These are phyloP conservation scores for Alternaria viburni DNA, from an alignment of 2,329 filamentous ascomycete genomes.

Conservation along the genomic window DNA sequence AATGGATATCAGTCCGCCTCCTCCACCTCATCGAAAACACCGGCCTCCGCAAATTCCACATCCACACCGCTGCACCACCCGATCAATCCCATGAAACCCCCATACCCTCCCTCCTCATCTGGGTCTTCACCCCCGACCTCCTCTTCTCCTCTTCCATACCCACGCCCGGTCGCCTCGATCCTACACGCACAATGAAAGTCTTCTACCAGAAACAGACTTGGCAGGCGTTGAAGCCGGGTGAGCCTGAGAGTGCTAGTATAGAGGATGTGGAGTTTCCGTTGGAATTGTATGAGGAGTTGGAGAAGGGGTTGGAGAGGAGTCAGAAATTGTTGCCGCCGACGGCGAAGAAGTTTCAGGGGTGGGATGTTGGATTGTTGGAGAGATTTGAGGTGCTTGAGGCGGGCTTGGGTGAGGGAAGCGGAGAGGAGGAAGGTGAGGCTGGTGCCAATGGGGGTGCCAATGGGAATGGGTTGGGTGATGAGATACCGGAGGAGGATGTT, in stretches of 20 bases:
- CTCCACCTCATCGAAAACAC: slow-evolving; percentile 62
- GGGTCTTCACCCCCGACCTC: slow-evolving; percentile 67
- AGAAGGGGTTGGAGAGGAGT: slow-evolving; percentile 55
- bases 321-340: slow-evolving; percentile 60
- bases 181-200: slow-evolving; percentile 63
- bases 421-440: neutral
- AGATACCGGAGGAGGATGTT: slow-evolving; percentile 6
- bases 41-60: slow-evolving; percentile 63
- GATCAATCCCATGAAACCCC: neutral
- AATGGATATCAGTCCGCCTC: slow-evolving; percentile 63
- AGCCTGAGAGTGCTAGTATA: slow-evolving; percentile 51
- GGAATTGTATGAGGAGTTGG: slow-evolving; percentile 57
- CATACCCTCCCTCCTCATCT: slow-evolving; percentile 52
- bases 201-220: slow-evolving; percentile 55
- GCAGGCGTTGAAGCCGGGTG: slow-evolving; percentile 31
- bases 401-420: neutral
- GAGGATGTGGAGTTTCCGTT: slow-evolving; percentile 62
- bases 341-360: slow-evolving; percentile 67
- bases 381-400: slow-evolving; percentile 53
- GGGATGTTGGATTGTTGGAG: slow-evolving; percentile 69
- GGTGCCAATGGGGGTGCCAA: neutral
- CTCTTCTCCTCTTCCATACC: slow-evolving; percentile 58
- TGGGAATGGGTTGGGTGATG: neutral
- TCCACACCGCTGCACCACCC: slow-evolving; percentile 45
- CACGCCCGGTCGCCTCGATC: slow-evolving; percentile 34